These are phyloP conservation scores for Backusella tuberculispora DNA, from an alignment of 192 early-diverging fungal genomes.

Conservation along the genomic window DNA sequence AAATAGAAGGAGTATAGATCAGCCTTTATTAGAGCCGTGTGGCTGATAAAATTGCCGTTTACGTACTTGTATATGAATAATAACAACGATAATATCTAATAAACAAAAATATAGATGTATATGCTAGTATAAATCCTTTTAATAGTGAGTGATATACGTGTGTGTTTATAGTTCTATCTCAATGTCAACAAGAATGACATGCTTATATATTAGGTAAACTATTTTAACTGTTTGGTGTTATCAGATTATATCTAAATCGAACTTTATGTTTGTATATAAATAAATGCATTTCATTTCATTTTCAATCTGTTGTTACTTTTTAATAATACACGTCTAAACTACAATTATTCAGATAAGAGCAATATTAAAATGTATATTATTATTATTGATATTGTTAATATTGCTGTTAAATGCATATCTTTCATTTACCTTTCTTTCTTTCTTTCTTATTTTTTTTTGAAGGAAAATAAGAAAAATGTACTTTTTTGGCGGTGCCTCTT, in stretches of 20 bases:
- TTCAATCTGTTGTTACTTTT: not conserved
- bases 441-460: too few species aligned
- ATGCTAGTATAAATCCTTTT: too few species aligned
- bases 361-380: not conserved
- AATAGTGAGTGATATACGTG: too few species aligned
- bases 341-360: not conserved
- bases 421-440: too few species aligned
- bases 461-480: not conserved
- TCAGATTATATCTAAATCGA: not conserved
- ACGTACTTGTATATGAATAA: not conserved
- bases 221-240: too few species aligned
- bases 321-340: conserved; percentile 9
- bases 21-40: not conserved
- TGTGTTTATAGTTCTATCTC: too few species aligned
- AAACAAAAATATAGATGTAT: too few species aligned
- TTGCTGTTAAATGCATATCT: too few species aligned
- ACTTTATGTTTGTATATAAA: not conserved
- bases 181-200: not conserved
- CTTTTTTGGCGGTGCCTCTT: not conserved
- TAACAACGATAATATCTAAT: too few species aligned
- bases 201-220: not conserved
- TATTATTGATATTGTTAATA: not conserved
- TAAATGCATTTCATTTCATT: conserved; percentile 1
- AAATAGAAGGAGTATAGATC: not conserved
- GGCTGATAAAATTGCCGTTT: not conserved